Evolutionary conservation across 345 rosid species (phyloP).

Genomic region (Euphorbia tirucalli): DNA sequence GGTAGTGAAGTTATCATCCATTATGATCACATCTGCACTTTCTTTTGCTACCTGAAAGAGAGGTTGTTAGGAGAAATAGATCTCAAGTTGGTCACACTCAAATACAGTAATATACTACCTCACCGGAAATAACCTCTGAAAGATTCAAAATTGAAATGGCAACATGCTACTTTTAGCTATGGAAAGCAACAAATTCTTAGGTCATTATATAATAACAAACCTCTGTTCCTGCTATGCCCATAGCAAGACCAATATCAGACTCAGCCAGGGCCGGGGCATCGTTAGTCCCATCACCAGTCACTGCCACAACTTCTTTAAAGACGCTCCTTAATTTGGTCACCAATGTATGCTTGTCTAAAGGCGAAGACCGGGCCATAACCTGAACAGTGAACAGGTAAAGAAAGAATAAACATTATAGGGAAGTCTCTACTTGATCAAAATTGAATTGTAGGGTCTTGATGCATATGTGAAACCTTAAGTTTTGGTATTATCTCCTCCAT

Average conservation of each 20-base stretch:
- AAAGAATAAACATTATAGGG: background rate
- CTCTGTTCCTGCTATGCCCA: conserved; percentile 39
- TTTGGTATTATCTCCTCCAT: conserved; percentile 58
- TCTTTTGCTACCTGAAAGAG: conserved; percentile 69
- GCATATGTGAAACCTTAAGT: conserved; percentile 34
- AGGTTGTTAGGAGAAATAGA: background rate
- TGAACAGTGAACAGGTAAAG: background rate
- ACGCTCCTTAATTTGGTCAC: conserved; percentile 28
- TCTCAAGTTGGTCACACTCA: background rate
- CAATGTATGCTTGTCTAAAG: conserved; percentile 32
- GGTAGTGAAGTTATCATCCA: conserved; percentile 78
- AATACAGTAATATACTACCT: background rate
- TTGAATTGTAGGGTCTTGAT: background rate
- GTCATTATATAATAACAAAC: background rate
- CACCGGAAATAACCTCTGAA: background rate
- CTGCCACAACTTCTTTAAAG: conserved; percentile 32
- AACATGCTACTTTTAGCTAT: background rate
- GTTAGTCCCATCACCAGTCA: conserved; percentile 35
- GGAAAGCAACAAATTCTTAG: background rate
- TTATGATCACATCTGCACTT: conserved; percentile 75
- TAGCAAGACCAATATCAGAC: conserved; percentile 37
- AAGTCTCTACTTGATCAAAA: background rate
- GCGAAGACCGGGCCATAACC: conserved; percentile 38
- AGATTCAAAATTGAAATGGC: too few species aligned
- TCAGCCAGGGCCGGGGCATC: conserved; percentile 38